phyloP scores from a whole-genome alignment of 257 asterid genomes.

The Paraleonurus japonicus region DNA sequence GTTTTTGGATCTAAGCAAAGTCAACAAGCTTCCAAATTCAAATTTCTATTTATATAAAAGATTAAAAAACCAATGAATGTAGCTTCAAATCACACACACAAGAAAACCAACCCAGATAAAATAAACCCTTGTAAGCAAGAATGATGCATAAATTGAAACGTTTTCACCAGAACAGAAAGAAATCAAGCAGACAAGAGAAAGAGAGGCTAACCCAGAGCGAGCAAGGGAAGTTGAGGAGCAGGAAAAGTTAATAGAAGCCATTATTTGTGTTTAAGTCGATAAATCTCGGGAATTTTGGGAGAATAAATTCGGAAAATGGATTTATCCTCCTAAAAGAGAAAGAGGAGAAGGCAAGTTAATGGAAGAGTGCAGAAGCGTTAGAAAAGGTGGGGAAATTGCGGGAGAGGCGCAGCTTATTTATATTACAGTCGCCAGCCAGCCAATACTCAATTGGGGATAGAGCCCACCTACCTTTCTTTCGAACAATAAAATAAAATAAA shows the following conservation, averaged over 20 bases:
- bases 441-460: background rate
- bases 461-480: slow-evolving; percentile 20
- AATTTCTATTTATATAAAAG: background rate
- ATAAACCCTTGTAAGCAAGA: background rate
- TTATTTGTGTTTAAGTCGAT: slow-evolving; percentile 8
- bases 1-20: slow-evolving; percentile 24
- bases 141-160: background rate
- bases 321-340: background rate
- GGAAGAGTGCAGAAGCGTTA: background rate
- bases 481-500: background rate
- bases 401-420: slow-evolving; percentile 16
- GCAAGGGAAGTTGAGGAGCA: slow-evolving; percentile 58
- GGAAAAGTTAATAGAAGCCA: slow-evolving; percentile 71
- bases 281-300: background rate
- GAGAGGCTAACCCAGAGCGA: slow-evolving; percentile 56
- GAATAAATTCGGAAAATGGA: background rate
- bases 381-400: slow-evolving; percentile 13
- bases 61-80: slow-evolving; percentile 13
- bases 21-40: background rate
- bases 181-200: background rate
- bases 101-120: slow-evolving; percentile 10
- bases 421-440: slow-evolving; percentile 15
- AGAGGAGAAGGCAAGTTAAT: background rate
- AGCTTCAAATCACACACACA: background rate
- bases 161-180: background rate